Base-by-base conservation (phyloP, 164 flowering plant species). In the Houttuynia cordata region DNA sequence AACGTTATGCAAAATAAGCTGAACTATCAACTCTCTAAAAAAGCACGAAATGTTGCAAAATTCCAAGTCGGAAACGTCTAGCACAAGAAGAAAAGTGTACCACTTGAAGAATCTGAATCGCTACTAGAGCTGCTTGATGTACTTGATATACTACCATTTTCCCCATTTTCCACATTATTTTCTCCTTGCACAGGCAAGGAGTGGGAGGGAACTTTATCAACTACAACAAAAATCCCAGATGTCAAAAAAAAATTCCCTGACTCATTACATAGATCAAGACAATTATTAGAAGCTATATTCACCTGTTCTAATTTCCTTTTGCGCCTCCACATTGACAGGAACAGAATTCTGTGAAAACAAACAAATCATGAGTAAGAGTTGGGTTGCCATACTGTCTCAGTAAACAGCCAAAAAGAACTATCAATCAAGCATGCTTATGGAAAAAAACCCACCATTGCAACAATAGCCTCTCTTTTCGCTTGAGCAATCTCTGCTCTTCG, bases 91-190 rank as follows among this genome's bases (percentile, higher is more conserved):
- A 45, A 3, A 45, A 45, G 14, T 37, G 22, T 82, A 88, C 96
- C 94, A 76, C 86, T 86, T 52, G 97, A 91, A 34, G 94, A 84
- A 56, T 85, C 88, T 61, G 97, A 83, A 57, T 79, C 91, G 67
- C 93, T 81, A 69, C 86, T 75, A 60, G 97, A 91, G 79, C 94
- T 80, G 76, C 85, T 81, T 67, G 93, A 81, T 67, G 80, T 86
- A 74, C 86, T 84, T 57, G 91, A 83, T 68, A 80, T 75, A 73
- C 77, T 78, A 3, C 68, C 76, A 71, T 68, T 77, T 49, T 73
- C 76, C 21, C 68, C 83, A 30, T n/a, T n/a, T n/a, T n/a, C n/a
- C n/a, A n/a, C n/a, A n/a, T 75, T 79, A 42, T 77, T 81, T 57
- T 78, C 83, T 30, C 47, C 76, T 66, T 73, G 77, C 67, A 65